Base-by-base conservation (phyloP, 192 early-diverging fungal genomes). In the Spizellomyces sp. region DNA sequence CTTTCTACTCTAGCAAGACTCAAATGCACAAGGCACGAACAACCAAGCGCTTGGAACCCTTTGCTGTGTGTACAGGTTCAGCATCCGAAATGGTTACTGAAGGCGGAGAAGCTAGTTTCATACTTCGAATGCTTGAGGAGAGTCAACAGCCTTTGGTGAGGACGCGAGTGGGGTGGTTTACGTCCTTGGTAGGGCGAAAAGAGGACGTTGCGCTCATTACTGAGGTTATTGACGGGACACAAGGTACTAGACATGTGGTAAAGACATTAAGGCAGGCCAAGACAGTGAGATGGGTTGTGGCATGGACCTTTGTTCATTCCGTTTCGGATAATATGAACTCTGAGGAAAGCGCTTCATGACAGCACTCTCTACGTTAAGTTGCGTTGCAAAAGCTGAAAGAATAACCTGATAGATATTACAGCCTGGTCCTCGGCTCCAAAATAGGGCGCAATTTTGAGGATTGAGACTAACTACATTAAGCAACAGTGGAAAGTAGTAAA, bases 101-200 rank as follows among this genome's bases (percentile, higher is more conserved):
- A 3, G 95, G 93, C 45, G 95, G 95, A 5, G 95, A 97, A 66
- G 74, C 84, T 47, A 81, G 47, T 58, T 97, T 96, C 73, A 76
- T 95, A 4, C 64, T 58, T 15, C 63, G 75, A 9, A 85, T 97
- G 21, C 36, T 72, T 22, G 62, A 19, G 8, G 70, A 72, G 48
- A 41, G 21, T 19, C 5, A n/a, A 6, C n/a, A 56, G 54, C 67
- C 67, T 8, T 21, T 52, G 44, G 50, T 60, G 69, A 43, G 59
- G 17, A 45, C 42, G 48, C 41, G 50, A 42, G 42, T 56, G 46
- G 75, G 83, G 19, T 96, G 95, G 95, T 96, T 84, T 73, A 90
- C 91, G 6, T 90, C 90, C 8, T 88, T 94, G 83, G 80, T 93
- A 5, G 94, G 94, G 15, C 78, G 85, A 14, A 87, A 75, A 63